phyloP scores from a whole-genome alignment of 768 basidiomycete species.

The Boletus subparvulus region DNA sequence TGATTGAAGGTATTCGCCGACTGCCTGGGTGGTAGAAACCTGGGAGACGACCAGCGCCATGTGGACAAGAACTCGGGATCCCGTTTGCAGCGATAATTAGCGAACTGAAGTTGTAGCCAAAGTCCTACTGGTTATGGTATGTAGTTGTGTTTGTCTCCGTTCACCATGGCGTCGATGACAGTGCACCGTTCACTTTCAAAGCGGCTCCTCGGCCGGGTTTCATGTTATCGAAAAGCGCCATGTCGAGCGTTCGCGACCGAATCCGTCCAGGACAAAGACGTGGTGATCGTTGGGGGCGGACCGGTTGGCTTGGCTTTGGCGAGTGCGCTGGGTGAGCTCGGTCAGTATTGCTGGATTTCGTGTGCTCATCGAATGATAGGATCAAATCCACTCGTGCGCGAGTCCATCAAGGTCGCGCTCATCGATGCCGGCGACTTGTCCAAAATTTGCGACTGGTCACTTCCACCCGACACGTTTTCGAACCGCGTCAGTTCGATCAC shows the following conservation, averaged over 20 bases:
- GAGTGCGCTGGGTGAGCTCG: slow-evolving; percentile 69
- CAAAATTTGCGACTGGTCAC: slow-evolving; percentile 66
- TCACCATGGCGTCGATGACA: slow-evolving; percentile 7
- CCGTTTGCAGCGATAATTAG: too few relatives aligned
- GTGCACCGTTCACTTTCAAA: slow-evolving; percentile 7
- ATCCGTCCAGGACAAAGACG: slow-evolving; percentile 60
- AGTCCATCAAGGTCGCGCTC: slow-evolving; percentile 62
- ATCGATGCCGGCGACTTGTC: slow-evolving; percentile 81
- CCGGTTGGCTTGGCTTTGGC: slow-evolving; percentile 90
- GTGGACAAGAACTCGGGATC: not conserved
- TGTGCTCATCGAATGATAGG: slow-evolving; percentile 37
- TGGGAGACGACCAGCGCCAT: slow-evolving; percentile 47
- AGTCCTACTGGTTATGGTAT: too few relatives aligned
- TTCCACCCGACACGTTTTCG: slow-evolving; percentile 55
- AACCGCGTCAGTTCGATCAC: slow-evolving; percentile 89
- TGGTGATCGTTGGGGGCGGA: slow-evolving; percentile 94
- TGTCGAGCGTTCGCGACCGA: slow-evolving; percentile 20
- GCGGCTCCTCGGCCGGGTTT: not conserved
- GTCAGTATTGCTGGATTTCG: not conserved
- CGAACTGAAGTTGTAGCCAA: too few relatives aligned
- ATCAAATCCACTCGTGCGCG: slow-evolving; percentile 48
- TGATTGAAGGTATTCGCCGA: slow-evolving; percentile 88
- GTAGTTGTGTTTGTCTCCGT: not conserved
- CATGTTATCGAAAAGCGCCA: slow-evolving; percentile 1
- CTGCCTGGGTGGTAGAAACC: slow-evolving; percentile 80